Conservation (phyloP, 805 yeast species). For the Komagataella pastoris region DNA sequence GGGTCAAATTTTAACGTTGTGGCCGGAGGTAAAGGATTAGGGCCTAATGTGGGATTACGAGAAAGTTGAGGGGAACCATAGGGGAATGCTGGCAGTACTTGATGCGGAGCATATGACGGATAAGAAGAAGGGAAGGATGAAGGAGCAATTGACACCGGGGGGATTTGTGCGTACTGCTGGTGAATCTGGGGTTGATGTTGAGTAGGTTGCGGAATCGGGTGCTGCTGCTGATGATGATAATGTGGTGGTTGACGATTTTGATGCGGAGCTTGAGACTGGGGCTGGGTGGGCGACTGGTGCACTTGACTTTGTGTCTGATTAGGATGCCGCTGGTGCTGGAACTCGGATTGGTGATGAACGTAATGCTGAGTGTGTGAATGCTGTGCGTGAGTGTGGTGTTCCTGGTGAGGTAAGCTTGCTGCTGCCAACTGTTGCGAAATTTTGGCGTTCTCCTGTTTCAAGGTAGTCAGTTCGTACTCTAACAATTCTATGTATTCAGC, state of each 20-base stretch:
- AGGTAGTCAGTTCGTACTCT: slow-evolving; percentile 15
- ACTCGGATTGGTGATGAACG: not conserved
- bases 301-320: not conserved
- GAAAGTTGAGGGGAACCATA: not conserved
- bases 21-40: not conserved
- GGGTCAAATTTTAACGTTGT: not conserved
- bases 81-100: slow-evolving; percentile 1
- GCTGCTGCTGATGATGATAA: slow-evolving; percentile 3
- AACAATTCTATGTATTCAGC: slow-evolving; percentile 26
- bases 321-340: not conserved
- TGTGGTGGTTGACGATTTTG: slow-evolving; percentile 4
- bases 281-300: not conserved
- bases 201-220: not conserved
- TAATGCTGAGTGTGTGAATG: not conserved
- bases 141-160: not conserved
- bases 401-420: not conserved
- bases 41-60: not conserved
- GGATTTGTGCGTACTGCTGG: not conserved
- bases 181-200: slow-evolving; percentile 1
- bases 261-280: not conserved
- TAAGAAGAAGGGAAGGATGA: not conserved
- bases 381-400: not conserved
- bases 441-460: slow-evolving; percentile 9
- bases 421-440: slow-evolving; percentile 8
- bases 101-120: not conserved